phyloP scores from a whole-genome alignment of 2,329 filamentous ascomycete genomes.

The Penicillium fuscoglaucum region DNA sequence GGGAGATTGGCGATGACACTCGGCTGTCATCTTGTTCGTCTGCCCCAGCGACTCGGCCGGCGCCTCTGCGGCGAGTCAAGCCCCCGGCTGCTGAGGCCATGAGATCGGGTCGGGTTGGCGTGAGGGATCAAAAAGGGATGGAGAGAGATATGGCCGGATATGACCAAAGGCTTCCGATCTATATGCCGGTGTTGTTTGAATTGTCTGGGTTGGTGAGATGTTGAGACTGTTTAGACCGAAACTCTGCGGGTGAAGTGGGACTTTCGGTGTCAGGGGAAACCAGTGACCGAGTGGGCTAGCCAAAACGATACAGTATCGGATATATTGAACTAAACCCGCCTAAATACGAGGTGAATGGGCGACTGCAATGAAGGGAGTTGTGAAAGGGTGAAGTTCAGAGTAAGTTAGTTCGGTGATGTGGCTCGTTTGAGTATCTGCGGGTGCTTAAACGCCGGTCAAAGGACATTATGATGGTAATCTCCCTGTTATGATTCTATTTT shows the following conservation, averaged over 20 bases:
- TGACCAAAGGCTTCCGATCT: conserved; percentile 17
- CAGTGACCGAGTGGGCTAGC: conserved; percentile 23
- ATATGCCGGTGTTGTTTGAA: conserved; percentile 21
- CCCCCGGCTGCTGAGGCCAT: conserved; percentile 67
- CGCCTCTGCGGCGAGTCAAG: conserved; percentile 69
- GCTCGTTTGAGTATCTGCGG: conserved; percentile 4
- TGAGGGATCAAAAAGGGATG: conserved; percentile 14
- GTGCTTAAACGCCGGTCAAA: conserved; percentile 4
- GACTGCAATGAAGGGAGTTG: background rate
- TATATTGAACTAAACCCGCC: background rate
- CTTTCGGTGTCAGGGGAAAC: conserved; percentile 31
- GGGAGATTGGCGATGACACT: conserved; percentile 64
- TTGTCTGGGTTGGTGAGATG: conserved; percentile 28
- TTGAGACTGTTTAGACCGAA: conserved; percentile 25
- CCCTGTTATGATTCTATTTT: background rate
- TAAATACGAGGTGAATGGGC: background rate
- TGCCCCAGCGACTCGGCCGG: conserved; percentile 57
- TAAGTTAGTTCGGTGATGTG: conserved; percentile 6
- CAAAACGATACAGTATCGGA: conserved; percentile 1
- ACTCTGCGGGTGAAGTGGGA: conserved; percentile 27
- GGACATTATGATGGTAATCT: background rate
- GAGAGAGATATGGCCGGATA: conserved; percentile 6
- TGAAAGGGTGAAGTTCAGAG: conserved; percentile 1
- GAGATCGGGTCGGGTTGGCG: conserved; percentile 25
- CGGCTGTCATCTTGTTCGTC: conserved; percentile 65